Percentiles rank a stretch among this genome's conserved stretches.
Conservation (phyloP, 2,329 filamentous ascomycete genomes). For the Fusarium odoratissimum region DNA sequence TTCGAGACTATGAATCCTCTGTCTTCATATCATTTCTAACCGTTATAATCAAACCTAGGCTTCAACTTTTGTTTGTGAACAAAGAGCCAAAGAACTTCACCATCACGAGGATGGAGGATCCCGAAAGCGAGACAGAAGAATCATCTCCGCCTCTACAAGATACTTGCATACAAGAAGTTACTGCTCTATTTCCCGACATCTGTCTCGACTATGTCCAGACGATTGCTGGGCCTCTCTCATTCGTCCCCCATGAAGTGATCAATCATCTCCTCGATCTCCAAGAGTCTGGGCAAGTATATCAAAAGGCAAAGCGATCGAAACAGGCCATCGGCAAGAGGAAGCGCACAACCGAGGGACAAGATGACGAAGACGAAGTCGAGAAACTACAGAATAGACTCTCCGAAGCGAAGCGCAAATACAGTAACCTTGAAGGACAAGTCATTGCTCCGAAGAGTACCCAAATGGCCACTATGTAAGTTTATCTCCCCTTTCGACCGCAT, state of each 20-base stretch:
- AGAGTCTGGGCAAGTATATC: constrained; percentile 54
- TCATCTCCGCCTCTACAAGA: constrained; percentile 1
- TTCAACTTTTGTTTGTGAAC: neutral
- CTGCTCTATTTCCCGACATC: constrained; percentile 58
- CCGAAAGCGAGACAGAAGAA: neutral
- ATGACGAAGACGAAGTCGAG: constrained; percentile 14
- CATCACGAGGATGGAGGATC: constrained; percentile 17
- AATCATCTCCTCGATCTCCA: constrained; percentile 54
- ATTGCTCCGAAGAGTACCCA: neutral
- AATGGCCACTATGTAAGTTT: constrained; percentile 22
- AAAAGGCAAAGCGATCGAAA: constrained; percentile 42
- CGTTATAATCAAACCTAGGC: neutral
- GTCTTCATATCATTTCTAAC: constrained; percentile 16
- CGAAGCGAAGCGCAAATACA: constrained; percentile 28
- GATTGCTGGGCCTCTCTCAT: constrained; percentile 43
- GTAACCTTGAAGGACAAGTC: neutral
- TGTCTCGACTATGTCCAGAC: constrained; percentile 53
- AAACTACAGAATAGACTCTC: constrained; percentile 18
- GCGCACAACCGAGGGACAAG: constrained; percentile 42
- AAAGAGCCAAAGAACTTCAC: neutral
- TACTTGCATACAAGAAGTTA: constrained; percentile 29
- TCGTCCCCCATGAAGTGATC: constrained; percentile 50
- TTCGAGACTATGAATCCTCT: neutral
- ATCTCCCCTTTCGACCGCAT: neutral
- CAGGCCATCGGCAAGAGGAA: constrained; percentile 56